These are phyloP conservation scores for Knoxdaviesia proteae DNA, from an alignment of 2,329 filamentous ascomycete genomes.

Conservation along the genomic window DNA sequence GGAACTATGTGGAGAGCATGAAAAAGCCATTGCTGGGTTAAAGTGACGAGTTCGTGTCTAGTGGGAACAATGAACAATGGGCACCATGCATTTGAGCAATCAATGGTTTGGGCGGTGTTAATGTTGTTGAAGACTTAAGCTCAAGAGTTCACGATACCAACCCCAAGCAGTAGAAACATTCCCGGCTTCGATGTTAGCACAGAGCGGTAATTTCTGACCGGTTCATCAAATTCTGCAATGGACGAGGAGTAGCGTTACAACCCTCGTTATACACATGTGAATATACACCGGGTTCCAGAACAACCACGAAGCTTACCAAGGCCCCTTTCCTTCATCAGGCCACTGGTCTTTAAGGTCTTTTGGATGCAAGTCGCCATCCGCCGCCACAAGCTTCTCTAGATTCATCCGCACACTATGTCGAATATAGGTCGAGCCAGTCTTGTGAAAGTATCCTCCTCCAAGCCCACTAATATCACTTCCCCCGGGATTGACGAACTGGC, in stretches of 20 bases:
- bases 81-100: too few species aligned
- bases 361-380: background rate
- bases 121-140: background rate
- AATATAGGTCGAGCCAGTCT: constrained; percentile 2
- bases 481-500: constrained; percentile 2
- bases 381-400: background rate
- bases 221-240: background rate
- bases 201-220: background rate
- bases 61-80: too few species aligned
- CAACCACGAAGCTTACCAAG: background rate
- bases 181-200: too few species aligned
- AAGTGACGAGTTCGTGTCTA: too few species aligned
- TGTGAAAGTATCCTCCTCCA: constrained; percentile 3
- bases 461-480: constrained; percentile 3
- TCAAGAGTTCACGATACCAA: background rate
- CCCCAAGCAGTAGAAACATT: too few species aligned
- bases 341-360: constrained; percentile 2
- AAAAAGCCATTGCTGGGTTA: too few species aligned
- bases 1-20: too few species aligned
- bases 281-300: too few species aligned
- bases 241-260: too few species aligned
- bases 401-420: constrained; percentile 2
- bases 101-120: background rate
- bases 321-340: constrained; percentile 3
- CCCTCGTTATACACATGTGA: too few species aligned